Base-by-base conservation (phyloP, 2,329 filamentous ascomycete genomes). In the Botrytis galanthina region DNA sequence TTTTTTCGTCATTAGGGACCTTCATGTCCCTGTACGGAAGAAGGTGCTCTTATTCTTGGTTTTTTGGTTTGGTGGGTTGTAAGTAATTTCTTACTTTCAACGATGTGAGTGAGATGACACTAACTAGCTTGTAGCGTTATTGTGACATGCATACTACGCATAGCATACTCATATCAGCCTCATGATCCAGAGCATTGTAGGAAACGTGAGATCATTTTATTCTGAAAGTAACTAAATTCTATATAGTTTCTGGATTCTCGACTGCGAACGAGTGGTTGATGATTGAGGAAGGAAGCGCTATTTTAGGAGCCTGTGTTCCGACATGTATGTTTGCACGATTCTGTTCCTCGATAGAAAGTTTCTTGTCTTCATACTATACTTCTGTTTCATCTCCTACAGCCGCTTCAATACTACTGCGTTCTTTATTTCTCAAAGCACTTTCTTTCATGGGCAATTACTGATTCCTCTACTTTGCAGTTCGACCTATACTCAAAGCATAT, bases 31-130 rank as follows among this genome's bases (percentile, higher is more conserved):
- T 61, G 18, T 69, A 42, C 63, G 71, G 10, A 73, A 73, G 42
- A 73, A 73, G 32, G 14, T 62, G 7, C 63, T 73, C 18, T 42
- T 73, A 14, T 57, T 69, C 32, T 46, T 73, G 32, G 51, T 73
- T 29, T 73, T 73, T n/a, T 73, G 63, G 51, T 44, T 51, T 8
- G 71, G 71, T n/a, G 71, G 71, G 20, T 73, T 73, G 71, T 73
- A 60, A 69, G 71, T 73, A 5, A 16, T 7, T 20, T 29, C 12
- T 5, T 39, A 54, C 29, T 39, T 14, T 29, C 42, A 35, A 16
- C 3, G 0, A 14, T 61, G 12, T 4, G 67, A 20, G 7, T 10
- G 12, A 22, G 3, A 14, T 48, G 9, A 10, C 4, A 32, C n/a
- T 73, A n/a, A 73, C 51, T 32, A 35, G 26, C 32, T 29, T 62